Base-by-base conservation (phyloP, 208 protist species). In the Plasmodiophora brassicae region DNA sequence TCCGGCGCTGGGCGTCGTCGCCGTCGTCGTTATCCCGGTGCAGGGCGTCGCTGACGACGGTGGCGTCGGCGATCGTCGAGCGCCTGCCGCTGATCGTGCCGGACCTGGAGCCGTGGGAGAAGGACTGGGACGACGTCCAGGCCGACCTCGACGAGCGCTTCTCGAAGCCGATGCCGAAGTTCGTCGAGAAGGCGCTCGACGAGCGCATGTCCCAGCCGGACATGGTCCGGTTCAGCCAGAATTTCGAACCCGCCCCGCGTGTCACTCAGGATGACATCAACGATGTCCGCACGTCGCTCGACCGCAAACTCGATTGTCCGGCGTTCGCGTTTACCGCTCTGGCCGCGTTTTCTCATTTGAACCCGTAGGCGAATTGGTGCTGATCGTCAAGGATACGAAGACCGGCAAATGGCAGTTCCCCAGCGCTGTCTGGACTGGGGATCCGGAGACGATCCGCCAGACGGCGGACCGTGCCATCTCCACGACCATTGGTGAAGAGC, bases 31-130 rank as follows among this genome's bases (percentile, higher is more conserved):
- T n/a, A n/a, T n/a, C n/a, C n/a, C n/a, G n/a, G n/a, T n/a, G n/a
- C n/a, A n/a, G n/a, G n/a, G n/a, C n/a, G n/a, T n/a, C n/a, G n/a
- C n/a, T n/a, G n/a, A 57, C 50, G 20, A 25, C 50, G 14, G 25
- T 36, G 65, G 65, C n/a, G n/a, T 5, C 65, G 65, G 41, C 65
- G 5, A 78, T 78, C n/a, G 65, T 78, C 41, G 65, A 78, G 41
- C 5, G 65, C 32, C n/a, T 78, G 65, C 65, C 65, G 32, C 32
- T 78, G 65, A 78, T 78, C 20, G n/a, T 78, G 20, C 65, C 65
- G 65, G 65, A 78, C 41, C n/a, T 38, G 10, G 65, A 78, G 65
- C 65, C 65, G 14, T 78, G 65, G 65, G 65, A 78, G n/a, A 8
- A 5, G 14, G 65, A 78, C 32, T 78, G 32, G 10, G 65, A 78